Evolutionary conservation across 108 stramenopile species (phyloP).

Genomic region (Nitzschia palea): DNA sequence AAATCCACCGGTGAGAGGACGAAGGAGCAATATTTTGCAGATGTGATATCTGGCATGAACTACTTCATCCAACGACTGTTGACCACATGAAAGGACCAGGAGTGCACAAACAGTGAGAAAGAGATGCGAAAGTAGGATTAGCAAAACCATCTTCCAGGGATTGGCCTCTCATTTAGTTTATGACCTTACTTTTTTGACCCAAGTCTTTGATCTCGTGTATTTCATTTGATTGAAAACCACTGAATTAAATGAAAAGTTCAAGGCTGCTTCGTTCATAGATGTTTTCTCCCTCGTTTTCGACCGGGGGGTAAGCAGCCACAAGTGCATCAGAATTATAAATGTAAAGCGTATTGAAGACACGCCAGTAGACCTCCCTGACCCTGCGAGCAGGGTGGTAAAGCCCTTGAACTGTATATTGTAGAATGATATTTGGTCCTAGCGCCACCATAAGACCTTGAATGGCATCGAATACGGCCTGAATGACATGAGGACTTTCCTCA

Average conservation of each 20-base stretch:
- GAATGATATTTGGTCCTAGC: conserved; percentile 87
- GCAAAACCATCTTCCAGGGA: neutral
- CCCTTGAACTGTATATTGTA: conserved; percentile 94
- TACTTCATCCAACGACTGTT: neutral
- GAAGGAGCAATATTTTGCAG: too few species aligned
- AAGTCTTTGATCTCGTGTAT: neutral
- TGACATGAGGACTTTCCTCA: conserved; percentile 96
- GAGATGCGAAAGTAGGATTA: neutral
- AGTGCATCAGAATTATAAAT: conserved; percentile 96
- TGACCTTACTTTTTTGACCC: neutral
- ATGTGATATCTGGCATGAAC: too few species aligned
- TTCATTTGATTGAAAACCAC: neutral
- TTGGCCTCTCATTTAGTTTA: conserved; percentile 2
- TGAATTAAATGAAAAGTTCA: conserved; percentile 90
- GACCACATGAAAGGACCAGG: neutral
- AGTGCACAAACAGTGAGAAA: neutral
- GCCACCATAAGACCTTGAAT: conserved; percentile 96
- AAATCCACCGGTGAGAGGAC: too few species aligned
- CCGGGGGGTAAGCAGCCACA: conserved; percentile 87
- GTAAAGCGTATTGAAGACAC: conserved; percentile 97
- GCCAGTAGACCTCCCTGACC: conserved; percentile 99
- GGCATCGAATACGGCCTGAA: conserved; percentile 98
- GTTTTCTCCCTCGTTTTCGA: conserved; percentile 89
- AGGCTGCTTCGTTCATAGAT: conserved; percentile 86
- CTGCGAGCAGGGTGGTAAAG: conserved; percentile 98